Conservation (phyloP, 2,329 filamentous ascomycete species). For the Fusarium sp. region DNA sequence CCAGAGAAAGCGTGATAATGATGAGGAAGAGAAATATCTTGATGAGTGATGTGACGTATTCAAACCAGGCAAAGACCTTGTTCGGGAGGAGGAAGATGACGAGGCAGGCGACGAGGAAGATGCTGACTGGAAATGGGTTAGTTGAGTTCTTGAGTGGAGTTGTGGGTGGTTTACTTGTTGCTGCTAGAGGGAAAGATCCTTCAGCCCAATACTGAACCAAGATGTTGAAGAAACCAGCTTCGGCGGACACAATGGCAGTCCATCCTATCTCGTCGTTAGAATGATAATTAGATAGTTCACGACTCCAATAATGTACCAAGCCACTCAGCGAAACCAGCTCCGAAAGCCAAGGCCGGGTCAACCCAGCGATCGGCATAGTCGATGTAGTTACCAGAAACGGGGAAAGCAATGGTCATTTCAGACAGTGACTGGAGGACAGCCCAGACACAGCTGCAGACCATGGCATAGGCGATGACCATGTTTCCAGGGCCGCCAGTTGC, state of each 20-base stretch:
- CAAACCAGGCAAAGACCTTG: conserved; percentile 29
- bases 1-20: conserved; percentile 26
- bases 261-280: conserved; percentile 21
- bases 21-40: conserved; percentile 34
- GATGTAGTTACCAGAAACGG: conserved; percentile 34
- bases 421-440: conserved; percentile 31
- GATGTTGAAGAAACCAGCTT: conserved; percentile 29
- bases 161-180: not conserved
- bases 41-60: conserved; percentile 31
- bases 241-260: conserved; percentile 31
- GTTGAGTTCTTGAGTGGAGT: too few relatives aligned
- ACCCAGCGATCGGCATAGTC: conserved; percentile 37
- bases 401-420: conserved; percentile 37
- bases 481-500: conserved; percentile 34
- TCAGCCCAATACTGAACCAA: conserved; percentile 24
- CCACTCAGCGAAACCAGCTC: conserved; percentile 39
- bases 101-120: conserved; percentile 24
- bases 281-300: not conserved
- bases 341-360: conserved; percentile 35
- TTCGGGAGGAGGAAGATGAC: conserved; percentile 33
- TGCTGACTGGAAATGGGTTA: not conserved
- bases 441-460: conserved; percentile 35
- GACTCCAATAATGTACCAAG: conserved; percentile 17
- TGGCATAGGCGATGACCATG: conserved; percentile 32
- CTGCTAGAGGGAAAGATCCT: conserved; percentile 22